Conservation (phyloP, 257 asterid species). For the Solanum tacnaense region DNA sequence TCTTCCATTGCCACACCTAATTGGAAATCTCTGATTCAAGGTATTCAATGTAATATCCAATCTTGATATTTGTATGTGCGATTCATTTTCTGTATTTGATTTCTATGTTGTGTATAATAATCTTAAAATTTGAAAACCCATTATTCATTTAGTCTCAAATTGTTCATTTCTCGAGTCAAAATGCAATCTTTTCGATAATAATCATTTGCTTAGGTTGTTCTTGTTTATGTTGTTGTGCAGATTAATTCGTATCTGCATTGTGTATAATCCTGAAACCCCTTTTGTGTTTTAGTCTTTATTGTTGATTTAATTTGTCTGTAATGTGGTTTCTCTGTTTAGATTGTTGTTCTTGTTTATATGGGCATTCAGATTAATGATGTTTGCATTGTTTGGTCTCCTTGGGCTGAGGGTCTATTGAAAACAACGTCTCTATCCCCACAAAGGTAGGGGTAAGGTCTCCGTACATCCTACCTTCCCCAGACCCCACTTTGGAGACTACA, state of each 20-base stretch:
- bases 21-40: constrained; percentile 14
- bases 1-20: constrained; percentile 6
- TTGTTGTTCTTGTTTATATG: background rate
- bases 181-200: background rate
- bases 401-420: background rate
- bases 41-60: constrained; percentile 4
- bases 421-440: background rate
- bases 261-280: background rate
- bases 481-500: background rate
- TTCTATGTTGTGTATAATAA: background rate
- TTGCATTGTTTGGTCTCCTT: background rate
- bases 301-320: background rate
- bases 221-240: background rate
- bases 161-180: background rate
- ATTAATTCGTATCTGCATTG: background rate
- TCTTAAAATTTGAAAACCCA: background rate
- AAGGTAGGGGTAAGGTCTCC: background rate
- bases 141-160: background rate
- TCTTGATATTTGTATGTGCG: background rate
- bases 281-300: background rate
- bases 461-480: background rate
- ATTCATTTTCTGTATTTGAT: background rate
- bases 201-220: background rate
- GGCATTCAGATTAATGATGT: background rate
- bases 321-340: background rate